Evolutionary conservation across 768 basidiomycete genomes (phyloP).

Genomic region (Trametes elegans): DNA sequence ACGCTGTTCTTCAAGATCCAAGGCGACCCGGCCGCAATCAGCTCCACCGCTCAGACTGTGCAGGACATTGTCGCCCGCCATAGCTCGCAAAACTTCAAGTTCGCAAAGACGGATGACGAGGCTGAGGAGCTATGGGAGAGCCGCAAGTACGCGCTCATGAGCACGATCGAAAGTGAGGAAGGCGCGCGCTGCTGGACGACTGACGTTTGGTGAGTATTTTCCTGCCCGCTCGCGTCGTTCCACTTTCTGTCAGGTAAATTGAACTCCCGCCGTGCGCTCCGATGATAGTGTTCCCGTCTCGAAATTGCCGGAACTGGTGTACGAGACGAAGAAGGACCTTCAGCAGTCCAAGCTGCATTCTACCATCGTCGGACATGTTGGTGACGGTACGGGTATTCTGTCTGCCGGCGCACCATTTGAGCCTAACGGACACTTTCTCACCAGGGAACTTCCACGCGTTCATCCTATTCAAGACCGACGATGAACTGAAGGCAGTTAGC

Average conservation of each 20-base stretch:
- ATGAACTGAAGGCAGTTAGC: conserved; percentile 52
- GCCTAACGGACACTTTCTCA: neutral
- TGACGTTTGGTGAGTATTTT: conserved; percentile 71
- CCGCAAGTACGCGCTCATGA: conserved; percentile 80
- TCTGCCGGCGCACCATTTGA: neutral
- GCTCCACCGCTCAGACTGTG: conserved; percentile 36
- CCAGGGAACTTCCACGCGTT: conserved; percentile 53
- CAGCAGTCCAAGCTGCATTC: conserved; percentile 50
- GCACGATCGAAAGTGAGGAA: conserved; percentile 61
- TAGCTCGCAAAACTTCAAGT: conserved; percentile 64
- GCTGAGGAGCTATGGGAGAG: conserved; percentile 80
- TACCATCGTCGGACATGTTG: conserved; percentile 82
- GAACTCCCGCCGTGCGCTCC: neutral
- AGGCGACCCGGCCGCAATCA: conserved; percentile 57
- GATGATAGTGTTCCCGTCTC: conserved; percentile 64
- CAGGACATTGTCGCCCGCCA: conserved; percentile 64
- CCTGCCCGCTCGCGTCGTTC: neutral
- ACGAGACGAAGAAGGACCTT: conserved; percentile 80
- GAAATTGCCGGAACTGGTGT: conserved; percentile 63
- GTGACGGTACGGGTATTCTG: conserved; percentile 56
- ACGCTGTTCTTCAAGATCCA: conserved; percentile 93
- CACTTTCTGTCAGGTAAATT: neutral
- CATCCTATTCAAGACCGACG: conserved; percentile 56
- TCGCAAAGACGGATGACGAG: conserved; percentile 73
- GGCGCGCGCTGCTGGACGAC: conserved; percentile 79